Evolutionary conservation across 768 basidiomycete species (phyloP).

Genomic region (Mycena maculata): DNA sequence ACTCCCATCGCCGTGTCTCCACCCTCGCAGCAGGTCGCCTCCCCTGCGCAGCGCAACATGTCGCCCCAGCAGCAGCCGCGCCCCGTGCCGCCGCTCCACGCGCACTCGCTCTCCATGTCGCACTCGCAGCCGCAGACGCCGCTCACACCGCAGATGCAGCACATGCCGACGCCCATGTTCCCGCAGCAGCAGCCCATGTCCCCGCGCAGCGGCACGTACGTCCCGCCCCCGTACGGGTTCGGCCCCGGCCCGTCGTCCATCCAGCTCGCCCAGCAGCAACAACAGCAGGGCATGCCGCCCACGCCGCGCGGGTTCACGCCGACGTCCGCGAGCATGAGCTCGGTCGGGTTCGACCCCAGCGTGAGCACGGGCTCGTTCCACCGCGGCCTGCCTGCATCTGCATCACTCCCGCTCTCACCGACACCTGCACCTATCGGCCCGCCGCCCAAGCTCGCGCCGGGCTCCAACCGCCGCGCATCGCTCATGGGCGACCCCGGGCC

Average conservation of each 20-base stretch:
- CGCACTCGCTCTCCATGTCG: constrained; percentile 41
- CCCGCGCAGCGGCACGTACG: constrained; percentile 65
- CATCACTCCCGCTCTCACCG: constrained; percentile 43
- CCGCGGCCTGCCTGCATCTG: constrained; percentile 51
- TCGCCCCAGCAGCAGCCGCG: constrained; percentile 52
- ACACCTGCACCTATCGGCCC: constrained; percentile 67
- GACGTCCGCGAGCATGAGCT: constrained; percentile 64
- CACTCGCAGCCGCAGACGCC: constrained; percentile 63
- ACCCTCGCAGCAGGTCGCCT: constrained; percentile 37
- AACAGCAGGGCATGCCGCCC: constrained; percentile 47
- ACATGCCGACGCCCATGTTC: constrained; percentile 64
- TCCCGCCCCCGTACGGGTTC: constrained; percentile 64
- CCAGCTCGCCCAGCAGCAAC: constrained; percentile 43
- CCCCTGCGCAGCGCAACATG: constrained; percentile 38
- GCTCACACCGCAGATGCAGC: constrained; percentile 58
- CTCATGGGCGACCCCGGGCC: constrained; percentile 58
- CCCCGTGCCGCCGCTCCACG: constrained; percentile 41
- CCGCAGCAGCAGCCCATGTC: constrained; percentile 60
- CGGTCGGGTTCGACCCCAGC: constrained; percentile 62
- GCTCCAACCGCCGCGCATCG: constrained; percentile 61
- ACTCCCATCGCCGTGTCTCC: constrained; percentile 40
- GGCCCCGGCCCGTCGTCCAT: constrained; percentile 56
- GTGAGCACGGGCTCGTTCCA: constrained; percentile 45
- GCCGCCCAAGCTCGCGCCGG: constrained; percentile 64
- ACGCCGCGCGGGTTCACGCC: constrained; percentile 64